These are phyloP conservation scores for Pelargonium citronellum DNA, from an alignment of 441 rosid species.

Conservation along the genomic window DNA sequence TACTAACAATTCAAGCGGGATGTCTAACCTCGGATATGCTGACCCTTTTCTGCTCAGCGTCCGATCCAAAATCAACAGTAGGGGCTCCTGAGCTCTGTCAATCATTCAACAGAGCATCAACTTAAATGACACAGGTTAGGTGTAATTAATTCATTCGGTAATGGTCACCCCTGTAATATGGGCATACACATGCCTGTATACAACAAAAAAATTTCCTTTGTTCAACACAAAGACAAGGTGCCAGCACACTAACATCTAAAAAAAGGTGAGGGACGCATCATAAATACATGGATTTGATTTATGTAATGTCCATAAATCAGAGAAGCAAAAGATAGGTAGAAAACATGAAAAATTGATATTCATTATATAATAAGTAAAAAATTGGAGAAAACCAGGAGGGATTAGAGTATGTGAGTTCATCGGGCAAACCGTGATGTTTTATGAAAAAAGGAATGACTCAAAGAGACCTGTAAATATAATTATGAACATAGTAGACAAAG, in stretches of 20 bases:
- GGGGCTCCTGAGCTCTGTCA: conserved; percentile 50
- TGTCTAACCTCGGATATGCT: conserved; percentile 66
- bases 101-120: conserved; percentile 9
- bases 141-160: not conserved
- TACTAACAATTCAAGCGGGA: conserved; percentile 19
- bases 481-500: not conserved
- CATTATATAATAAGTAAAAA: not conserved
- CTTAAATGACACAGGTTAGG: not conserved
- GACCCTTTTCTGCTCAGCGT: conserved; percentile 45
- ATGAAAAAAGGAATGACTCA: not conserved
- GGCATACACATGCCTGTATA: conserved; percentile 1
- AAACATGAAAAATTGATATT: not conserved
- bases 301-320: conserved; percentile 4
- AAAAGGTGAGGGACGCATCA: not conserved
- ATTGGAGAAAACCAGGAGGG: too few species aligned
- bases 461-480: not conserved
- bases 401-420: too few species aligned
- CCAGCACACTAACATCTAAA: not conserved
- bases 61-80: conserved; percentile 71
- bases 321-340: not conserved
- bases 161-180: not conserved
- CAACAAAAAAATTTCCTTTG: not conserved
- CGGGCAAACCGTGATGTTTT: too few species aligned
- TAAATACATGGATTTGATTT: conserved; percentile 2
- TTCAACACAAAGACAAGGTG: not conserved